Evolutionary conservation across 1,284 basidiomycete genomes (phyloP).

Genomic region (Mrakiaceae sp.): DNA sequence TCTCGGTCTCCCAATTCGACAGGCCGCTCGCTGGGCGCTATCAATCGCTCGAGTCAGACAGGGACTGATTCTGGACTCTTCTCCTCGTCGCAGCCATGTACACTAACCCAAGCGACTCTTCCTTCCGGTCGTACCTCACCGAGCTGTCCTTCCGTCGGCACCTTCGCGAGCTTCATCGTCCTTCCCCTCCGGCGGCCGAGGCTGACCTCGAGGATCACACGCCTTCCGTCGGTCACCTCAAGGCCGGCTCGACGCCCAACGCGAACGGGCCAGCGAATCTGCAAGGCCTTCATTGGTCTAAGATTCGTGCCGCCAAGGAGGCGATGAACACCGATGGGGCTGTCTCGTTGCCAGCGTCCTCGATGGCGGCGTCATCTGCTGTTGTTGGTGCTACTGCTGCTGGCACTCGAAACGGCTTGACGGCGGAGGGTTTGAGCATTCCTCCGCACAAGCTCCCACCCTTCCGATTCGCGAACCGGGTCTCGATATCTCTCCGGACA

Average conservation of each 20-base stretch:
- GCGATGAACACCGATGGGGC: no score
- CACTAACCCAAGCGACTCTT: conserved; percentile 82
- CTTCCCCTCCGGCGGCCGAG: conserved; percentile 19
- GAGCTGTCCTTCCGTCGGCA: conserved; percentile 91
- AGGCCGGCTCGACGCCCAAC: neutral
- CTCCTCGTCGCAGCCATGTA: conserved; percentile 56
- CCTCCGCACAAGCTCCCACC: conserved; percentile 31
- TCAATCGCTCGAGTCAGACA: neutral
- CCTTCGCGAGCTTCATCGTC: conserved; percentile 62
- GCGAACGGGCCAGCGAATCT: neutral
- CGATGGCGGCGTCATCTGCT: no score
- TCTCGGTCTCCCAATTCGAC: no score
- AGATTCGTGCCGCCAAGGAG: no score
- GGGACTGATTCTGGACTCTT: neutral
- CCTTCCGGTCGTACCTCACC: conserved; percentile 85
- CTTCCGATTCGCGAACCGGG: conserved; percentile 85
- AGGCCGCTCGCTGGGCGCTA: neutral
- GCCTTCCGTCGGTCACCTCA: neutral
- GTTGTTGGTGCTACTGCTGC: no score
- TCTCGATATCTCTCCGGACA: conserved; percentile 81
- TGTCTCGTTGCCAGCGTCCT: no score
- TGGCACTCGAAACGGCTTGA: no score
- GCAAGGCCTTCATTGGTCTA: no score
- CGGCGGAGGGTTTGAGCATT: neutral
- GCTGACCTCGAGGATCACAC: conserved; percentile 4